phyloP scores from a whole-genome alignment of 352 stramenopile species.

The Globisporangium cystogenes region DNA sequence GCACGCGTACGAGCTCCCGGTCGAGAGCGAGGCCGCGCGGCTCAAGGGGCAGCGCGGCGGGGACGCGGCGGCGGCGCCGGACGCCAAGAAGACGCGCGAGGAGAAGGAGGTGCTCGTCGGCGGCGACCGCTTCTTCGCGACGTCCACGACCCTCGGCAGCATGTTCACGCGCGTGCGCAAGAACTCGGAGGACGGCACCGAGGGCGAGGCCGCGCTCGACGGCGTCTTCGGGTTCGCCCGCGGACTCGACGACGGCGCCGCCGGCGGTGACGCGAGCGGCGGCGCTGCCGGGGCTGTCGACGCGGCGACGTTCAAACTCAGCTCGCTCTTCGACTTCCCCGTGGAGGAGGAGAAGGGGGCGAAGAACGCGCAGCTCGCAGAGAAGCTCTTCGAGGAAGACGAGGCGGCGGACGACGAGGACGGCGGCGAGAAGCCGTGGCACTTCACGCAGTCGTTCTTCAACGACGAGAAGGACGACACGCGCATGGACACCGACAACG shows the following conservation, averaged over 20 bases:
- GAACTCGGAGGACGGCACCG: slow-evolving; percentile 77
- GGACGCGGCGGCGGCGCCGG: slow-evolving; percentile 2
- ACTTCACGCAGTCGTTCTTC: slow-evolving; percentile 34
- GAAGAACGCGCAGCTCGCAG: slow-evolving; percentile 22
- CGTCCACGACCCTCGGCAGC: slow-evolving; percentile 43
- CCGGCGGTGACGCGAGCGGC: background rate
- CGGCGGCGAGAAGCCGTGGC: slow-evolving; percentile 21
- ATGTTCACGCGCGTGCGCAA: slow-evolving; percentile 75
- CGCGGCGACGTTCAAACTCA: slow-evolving; percentile 54
- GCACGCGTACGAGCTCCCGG: slow-evolving; percentile 46
- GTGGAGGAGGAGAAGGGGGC: slow-evolving; percentile 48
- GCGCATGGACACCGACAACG: slow-evolving; percentile 18
- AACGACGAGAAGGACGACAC: slow-evolving; percentile 26
- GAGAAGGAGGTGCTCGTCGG: slow-evolving; percentile 46
- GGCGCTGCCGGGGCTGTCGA: slow-evolving; percentile 6
- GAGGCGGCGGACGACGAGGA: slow-evolving; percentile 16
- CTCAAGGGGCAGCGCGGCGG: slow-evolving; percentile 11
- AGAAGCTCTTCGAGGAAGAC: slow-evolving; percentile 36
- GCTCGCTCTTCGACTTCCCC: slow-evolving; percentile 60
- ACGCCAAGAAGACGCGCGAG: slow-evolving; percentile 21
- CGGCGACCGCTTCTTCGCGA: slow-evolving; percentile 72
- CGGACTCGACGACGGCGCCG: background rate
- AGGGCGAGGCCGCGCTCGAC: slow-evolving; percentile 70
- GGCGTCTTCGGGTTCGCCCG: slow-evolving; percentile 42
- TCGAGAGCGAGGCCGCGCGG: slow-evolving; percentile 15